Base-by-base conservation (phyloP, 2,329 filamentous ascomycete species). In the Colletotrichum sp. region DNA sequence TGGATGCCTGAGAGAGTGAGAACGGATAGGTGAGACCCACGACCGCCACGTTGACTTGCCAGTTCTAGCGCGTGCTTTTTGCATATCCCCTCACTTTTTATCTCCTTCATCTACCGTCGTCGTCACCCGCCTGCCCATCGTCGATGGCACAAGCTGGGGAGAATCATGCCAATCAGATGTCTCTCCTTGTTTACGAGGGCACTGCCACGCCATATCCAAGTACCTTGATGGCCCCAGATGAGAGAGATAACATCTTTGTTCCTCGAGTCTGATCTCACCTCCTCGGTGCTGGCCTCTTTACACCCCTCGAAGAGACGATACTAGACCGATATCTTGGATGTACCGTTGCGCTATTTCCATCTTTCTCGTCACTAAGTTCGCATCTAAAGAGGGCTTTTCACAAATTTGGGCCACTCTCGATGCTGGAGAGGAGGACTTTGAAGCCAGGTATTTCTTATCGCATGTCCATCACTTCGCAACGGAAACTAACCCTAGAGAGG, bases 11-110 rank as follows among this genome's bases (percentile, higher is more conserved):
- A 66, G 55, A 67, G 38, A 24, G 21, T 58, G 43, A 28, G 43
- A 60, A 60, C 28, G 66, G 32, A 71, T 18, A 38, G 67, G 62
- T 62, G 30, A 75, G 73, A 72, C 69, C 62, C 73, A 67, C 73
- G 73, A 73, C 34, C 56, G 62, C 69, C 70, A 36, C 34, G 32
- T 58, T 67, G 36, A 55, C 70, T 24, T 68, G 65, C 58, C 18
- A 48, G 24, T 65, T 52, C 36, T 65, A 55, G 43, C 71, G 72
- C 52, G 34, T 60, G 64, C 32, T 30, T 32, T 21, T 67, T 62
- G 26, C 24, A 34, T 36, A 32, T 38, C 55, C 62, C 69, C 55
- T 75, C 68, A 68, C 38, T 43, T 62, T 36, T 10, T 43, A 24
- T 4, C 30, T 28, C 16, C 16, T 69, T 30, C 24, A 32, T 8